Conservation (phyloP, 2,329 filamentous ascomycete genomes). For the Ophiostoma perfectum region DNA sequence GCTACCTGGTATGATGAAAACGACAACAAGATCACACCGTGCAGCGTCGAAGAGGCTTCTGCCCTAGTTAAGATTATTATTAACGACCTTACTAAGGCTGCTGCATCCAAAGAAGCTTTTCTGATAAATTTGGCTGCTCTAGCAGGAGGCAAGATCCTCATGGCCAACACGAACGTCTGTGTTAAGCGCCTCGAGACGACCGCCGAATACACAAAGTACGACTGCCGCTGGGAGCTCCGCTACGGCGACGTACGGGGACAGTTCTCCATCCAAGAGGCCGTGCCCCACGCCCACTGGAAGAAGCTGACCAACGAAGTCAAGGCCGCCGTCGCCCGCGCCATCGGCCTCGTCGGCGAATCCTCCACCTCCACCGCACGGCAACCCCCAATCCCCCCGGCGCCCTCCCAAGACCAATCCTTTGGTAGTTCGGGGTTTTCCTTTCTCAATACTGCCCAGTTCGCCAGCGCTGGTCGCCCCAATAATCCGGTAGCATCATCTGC, state of each 20-base stretch:
- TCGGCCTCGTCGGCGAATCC: conserved; percentile 8
- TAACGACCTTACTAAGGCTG: conserved; percentile 44
- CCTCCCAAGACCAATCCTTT: not conserved
- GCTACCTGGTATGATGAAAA: conserved; percentile 49
- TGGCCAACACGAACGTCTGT: conserved; percentile 39
- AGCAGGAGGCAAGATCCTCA: conserved; percentile 48
- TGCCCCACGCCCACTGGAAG: conserved; percentile 42
- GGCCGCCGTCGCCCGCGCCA: conserved; percentile 23
- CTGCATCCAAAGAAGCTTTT: conserved; percentile 50
- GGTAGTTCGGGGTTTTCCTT: not conserved
- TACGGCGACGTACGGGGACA: conserved; percentile 49
- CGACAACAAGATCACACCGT: conserved; percentile 40
- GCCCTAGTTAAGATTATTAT: conserved; percentile 52
- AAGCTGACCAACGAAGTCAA: conserved; percentile 13
- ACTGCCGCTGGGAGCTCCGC: conserved; percentile 50
- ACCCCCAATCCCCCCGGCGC: not conserved
- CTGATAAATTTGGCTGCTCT: conserved; percentile 56
- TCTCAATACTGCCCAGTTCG: not conserved
- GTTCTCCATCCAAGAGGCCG: conserved; percentile 49
- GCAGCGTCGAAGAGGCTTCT: conserved; percentile 48
- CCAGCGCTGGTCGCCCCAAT: not conserved
- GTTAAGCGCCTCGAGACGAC: conserved; percentile 42
- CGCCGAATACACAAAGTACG: conserved; percentile 43
- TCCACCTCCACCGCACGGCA: not conserved
- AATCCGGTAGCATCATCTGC: not conserved